Evolutionary conservation across 192 early-diverging fungal species (phyloP).

Genomic region (Geranomyces michiganensis): DNA sequence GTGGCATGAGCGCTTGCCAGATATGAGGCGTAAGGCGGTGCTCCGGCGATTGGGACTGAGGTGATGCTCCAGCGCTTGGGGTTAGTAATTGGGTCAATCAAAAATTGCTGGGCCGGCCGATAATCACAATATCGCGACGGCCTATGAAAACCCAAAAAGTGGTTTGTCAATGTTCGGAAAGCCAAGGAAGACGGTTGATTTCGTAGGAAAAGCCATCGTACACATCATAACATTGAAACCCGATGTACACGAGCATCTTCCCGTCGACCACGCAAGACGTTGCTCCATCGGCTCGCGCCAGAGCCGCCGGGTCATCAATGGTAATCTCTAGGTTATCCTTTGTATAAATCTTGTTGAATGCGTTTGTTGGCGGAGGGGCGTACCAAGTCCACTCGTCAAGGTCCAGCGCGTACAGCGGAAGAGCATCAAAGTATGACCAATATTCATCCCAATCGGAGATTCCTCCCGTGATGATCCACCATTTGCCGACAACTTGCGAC

Average conservation of each 20-base stretch:
- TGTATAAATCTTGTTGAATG: background rate
- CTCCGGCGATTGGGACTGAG: background rate
- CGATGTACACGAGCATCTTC: constrained; percentile 1
- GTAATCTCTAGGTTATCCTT: background rate
- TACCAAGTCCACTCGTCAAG: background rate
- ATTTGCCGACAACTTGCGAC: background rate
- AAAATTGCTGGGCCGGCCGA: background rate
- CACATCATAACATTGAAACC: background rate
- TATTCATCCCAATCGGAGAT: background rate
- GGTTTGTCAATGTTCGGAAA: no score
- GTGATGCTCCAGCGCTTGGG: background rate
- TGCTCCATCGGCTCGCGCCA: background rate
- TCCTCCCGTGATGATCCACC: constrained; percentile 4
- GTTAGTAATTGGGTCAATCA: background rate
- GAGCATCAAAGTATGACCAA: no score
- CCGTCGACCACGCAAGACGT: background rate
- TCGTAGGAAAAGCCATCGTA: no score
- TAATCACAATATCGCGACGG: no score
- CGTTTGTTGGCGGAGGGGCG: background rate
- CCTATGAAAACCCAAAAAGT: no score
- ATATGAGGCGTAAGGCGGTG: background rate
- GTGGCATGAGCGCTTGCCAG: background rate
- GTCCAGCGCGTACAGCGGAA: constrained; percentile 1
- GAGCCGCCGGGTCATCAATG: background rate
- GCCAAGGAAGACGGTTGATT: no score